These are phyloP conservation scores for Stemphylium beticola DNA, from an alignment of 2,329 filamentous ascomycete genomes.

Conservation along the genomic window DNA sequence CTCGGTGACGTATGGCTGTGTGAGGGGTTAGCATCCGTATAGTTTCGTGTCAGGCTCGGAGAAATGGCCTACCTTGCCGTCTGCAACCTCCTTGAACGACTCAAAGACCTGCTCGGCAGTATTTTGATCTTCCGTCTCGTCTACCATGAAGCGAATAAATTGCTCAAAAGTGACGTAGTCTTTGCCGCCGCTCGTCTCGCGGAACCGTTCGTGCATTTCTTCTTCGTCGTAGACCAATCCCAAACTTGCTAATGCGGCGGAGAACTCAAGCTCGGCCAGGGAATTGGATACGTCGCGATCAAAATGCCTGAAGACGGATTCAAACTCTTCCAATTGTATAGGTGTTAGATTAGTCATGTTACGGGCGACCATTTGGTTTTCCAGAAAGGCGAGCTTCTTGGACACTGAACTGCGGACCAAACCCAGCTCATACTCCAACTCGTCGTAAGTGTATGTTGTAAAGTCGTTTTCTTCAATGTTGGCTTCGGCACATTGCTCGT, in stretches of 20 bases:
- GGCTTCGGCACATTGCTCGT: constrained; percentile 89
- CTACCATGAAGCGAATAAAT: constrained; percentile 99
- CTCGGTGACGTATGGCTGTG: constrained; percentile 89
- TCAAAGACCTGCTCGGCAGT: constrained; percentile 98
- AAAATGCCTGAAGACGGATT: constrained; percentile 97
- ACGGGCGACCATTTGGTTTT: constrained; percentile 97
- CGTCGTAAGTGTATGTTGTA: constrained; percentile 98
- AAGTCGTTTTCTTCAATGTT: constrained; percentile 99
- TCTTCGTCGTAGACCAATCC: constrained; percentile 96
- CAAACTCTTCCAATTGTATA: constrained; percentile 97
- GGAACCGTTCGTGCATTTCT: constrained; percentile 96
- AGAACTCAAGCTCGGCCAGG: constrained; percentile 92
- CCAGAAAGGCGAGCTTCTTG: constrained; percentile 95
- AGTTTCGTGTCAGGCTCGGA: neutral
- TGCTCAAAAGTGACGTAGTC: constrained; percentile 94
- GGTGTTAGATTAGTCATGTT: constrained; percentile 99
- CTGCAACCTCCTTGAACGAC: constrained; percentile 94
- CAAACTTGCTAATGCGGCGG: constrained; percentile 90
- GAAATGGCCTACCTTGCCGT: constrained; percentile 74
- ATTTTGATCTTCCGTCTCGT: constrained; percentile 98
- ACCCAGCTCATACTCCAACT: constrained; percentile 89
- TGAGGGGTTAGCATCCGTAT: constrained; percentile 12
- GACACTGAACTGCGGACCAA: constrained; percentile 90
- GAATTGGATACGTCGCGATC: constrained; percentile 92
- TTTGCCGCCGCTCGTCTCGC: constrained; percentile 79